Percentiles rank a stretch among this genome's conserved stretches.
Evolutionary conservation across 1,139 yeast genomes (phyloP).

Genomic region (Diutina ranongensis): DNA sequence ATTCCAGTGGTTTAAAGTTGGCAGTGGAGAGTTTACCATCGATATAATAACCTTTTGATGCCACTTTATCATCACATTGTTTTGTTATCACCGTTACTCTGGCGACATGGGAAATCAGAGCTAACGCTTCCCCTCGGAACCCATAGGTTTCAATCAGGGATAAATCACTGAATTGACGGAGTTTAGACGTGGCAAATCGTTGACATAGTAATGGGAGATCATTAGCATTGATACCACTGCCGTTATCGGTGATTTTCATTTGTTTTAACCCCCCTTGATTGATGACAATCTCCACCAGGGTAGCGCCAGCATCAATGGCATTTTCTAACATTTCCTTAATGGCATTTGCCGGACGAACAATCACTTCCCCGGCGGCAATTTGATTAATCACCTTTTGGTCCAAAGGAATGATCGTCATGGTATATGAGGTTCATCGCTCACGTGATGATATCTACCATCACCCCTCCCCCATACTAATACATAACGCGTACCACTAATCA

Average conservation of each 20-base stretch:
- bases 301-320: constrained; percentile 39
- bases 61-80: constrained; percentile 47
- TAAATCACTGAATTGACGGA: constrained; percentile 38
- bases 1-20: constrained; percentile 19
- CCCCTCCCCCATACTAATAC: too few relatives aligned
- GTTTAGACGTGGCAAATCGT: constrained; percentile 46
- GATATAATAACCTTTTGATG: constrained; percentile 52
- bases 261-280: constrained; percentile 45
- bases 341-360: constrained; percentile 82
- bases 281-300: constrained; percentile 37
- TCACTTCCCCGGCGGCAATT: constrained; percentile 97
- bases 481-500: not conserved
- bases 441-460: too few relatives aligned
- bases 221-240: constrained; percentile 33
- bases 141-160: constrained; percentile 41
- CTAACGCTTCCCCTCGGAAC: constrained; percentile 52
- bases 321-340: constrained; percentile 46
- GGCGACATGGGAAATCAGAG: constrained; percentile 49
- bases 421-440: too few relatives aligned
- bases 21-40: constrained; percentile 47
- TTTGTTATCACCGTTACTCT: constrained; percentile 72
- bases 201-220: constrained; percentile 42
- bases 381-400: constrained; percentile 67
- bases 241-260: constrained; percentile 44
- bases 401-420: constrained; percentile 16